Conservation (phyloP, 2,329 filamentous ascomycete genomes). For the Phoma herbarum region DNA sequence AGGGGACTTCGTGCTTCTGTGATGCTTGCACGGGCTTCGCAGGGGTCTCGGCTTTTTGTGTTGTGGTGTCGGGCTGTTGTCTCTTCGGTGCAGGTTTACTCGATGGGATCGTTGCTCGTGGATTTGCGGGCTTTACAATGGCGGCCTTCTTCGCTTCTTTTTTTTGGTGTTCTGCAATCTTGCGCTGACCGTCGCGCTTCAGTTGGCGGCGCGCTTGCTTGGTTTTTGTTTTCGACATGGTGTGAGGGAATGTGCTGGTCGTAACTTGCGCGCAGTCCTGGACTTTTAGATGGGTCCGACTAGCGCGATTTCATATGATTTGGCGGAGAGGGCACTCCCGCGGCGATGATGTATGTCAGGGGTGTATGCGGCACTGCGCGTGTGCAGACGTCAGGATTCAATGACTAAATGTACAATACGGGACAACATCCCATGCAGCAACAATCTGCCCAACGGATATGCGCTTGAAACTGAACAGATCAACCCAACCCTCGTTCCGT, state of each 20-base stretch:
- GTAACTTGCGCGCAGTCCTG: neutral
- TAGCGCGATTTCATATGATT: conserved; percentile 9
- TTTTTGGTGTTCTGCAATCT: conserved; percentile 37
- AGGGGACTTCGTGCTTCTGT: conserved; percentile 69
- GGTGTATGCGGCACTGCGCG: conserved; percentile 1
- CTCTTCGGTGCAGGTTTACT: conserved; percentile 25
- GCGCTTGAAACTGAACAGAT: conserved; percentile 35
- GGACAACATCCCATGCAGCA: conserved; percentile 30
- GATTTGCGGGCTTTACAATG: conserved; percentile 8
- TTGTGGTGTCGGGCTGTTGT: conserved; percentile 10
- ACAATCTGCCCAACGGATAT: conserved; percentile 30
- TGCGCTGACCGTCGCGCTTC: conserved; percentile 45
- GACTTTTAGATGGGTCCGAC: conserved; percentile 31
- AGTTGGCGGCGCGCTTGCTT: conserved; percentile 46
- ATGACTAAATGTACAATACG: conserved; percentile 50
- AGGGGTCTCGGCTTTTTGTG: conserved; percentile 18
- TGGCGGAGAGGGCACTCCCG: neutral
- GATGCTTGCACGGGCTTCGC: conserved; percentile 34
- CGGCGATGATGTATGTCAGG: neutral
- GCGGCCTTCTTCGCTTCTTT: conserved; percentile 34
- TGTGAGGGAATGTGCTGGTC: conserved; percentile 7
- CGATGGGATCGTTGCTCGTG: conserved; percentile 2
- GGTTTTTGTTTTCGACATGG: conserved; percentile 49
- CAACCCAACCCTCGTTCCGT: conserved; percentile 20
- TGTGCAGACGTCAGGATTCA: conserved; percentile 37